Conservation (phyloP, 495 filamentous ascomycete genomes). For the Neurospora sp. region DNA sequence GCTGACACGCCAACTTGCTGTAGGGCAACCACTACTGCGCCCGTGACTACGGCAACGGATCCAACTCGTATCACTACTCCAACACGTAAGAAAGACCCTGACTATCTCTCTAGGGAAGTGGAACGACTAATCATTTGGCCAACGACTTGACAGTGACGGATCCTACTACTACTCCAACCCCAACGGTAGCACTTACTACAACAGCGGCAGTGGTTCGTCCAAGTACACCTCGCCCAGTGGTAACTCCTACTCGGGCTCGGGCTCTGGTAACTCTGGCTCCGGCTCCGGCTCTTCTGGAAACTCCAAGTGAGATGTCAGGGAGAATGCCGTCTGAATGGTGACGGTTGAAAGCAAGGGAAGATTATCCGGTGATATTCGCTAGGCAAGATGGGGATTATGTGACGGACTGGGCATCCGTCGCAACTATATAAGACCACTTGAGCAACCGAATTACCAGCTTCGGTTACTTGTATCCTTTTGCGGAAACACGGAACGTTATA, state of each 20-base stretch:
- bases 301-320: background rate
- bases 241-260: conserved; percentile 1
- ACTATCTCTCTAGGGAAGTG: background rate
- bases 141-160: conserved; percentile 27
- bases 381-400: background rate
- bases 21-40: conserved; percentile 38
- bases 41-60: conserved; percentile 20
- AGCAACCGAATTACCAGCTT: too few relatives aligned
- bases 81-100: background rate
- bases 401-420: too few relatives aligned
- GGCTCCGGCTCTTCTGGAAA: conserved; percentile 4
- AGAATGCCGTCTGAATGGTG: background rate
- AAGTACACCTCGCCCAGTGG: conserved; percentile 34
- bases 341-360: background rate
- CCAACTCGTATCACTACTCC: conserved; percentile 8
- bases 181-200: conserved; percentile 38
- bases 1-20: background rate
- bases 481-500: too few relatives aligned
- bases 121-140: background rate
- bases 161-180: conserved; percentile 54
- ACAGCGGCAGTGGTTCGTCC: conserved; percentile 31
- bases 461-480: too few relatives aligned
- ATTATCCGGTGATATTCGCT: background rate
- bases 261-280: conserved; percentile 7
- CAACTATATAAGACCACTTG: too few relatives aligned